These are phyloP conservation scores for Papiliotrema nemorosa DNA, from an alignment of 1,284 basidiomycete species.

Conservation along the genomic window DNA sequence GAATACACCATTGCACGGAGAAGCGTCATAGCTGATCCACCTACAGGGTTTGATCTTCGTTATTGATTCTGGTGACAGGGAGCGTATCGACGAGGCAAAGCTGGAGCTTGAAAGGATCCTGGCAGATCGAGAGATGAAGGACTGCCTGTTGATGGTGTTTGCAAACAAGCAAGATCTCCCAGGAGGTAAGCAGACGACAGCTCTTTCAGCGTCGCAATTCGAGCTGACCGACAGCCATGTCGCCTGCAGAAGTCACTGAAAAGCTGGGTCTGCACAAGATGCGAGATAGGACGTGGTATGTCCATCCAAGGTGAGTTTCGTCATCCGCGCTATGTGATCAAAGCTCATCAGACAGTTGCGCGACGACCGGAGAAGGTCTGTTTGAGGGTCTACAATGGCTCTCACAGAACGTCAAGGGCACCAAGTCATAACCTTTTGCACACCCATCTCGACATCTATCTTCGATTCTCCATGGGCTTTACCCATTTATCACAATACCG, in stretches of 20 bases:
- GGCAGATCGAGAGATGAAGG: conserved; percentile 97
- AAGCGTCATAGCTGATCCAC: background rate
- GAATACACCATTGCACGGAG: conserved; percentile 23
- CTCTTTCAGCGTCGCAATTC: background rate
- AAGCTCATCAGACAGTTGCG: conserved; percentile 60
- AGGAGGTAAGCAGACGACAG: conserved; percentile 62
- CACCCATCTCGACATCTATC: no score
- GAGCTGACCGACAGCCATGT: conserved; percentile 70
- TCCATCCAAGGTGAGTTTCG: conserved; percentile 79
- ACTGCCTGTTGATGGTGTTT: conserved; percentile 93
- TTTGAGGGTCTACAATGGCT: conserved; percentile 96
- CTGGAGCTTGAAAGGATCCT: conserved; percentile 95
- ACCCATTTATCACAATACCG: no score
- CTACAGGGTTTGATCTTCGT: conserved; percentile 60
- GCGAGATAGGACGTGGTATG: conserved; percentile 98
- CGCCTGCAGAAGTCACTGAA: conserved; percentile 97
- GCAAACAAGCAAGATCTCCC: conserved; percentile 99
- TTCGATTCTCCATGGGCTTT: no score
- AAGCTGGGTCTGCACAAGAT: conserved; percentile 92
- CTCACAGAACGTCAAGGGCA: conserved; percentile 86
- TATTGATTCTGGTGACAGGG: conserved; percentile 74
- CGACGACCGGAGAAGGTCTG: conserved; percentile 91
- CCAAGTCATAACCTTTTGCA: conserved; percentile 23
- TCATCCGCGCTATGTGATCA: background rate
- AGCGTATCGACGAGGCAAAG: conserved; percentile 93